Percentiles rank a stretch among this genome's conserved stretches.
These are phyloP conservation scores for Carpinus fangiana DNA, from an alignment of 306 rosid genomes.

Conservation along the genomic window DNA sequence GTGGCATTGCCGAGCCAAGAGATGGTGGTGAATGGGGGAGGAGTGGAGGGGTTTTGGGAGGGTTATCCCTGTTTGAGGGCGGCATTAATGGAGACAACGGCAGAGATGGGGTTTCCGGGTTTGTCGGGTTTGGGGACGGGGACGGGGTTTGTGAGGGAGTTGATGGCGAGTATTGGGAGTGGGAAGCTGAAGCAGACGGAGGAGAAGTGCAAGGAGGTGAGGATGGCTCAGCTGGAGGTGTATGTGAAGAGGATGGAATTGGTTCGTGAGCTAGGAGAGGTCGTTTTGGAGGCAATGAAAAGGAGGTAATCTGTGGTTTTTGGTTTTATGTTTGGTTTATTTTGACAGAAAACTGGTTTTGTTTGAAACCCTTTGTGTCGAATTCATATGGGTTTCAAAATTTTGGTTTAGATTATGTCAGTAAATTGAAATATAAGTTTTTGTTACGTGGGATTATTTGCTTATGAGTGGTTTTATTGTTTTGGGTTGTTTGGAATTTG, in stretches of 20 bases:
- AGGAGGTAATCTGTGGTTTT: slow-evolving; percentile 6
- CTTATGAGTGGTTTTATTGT: background rate
- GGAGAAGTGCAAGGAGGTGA: slow-evolving; percentile 39
- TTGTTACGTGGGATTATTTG: background rate
- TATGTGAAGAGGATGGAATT: slow-evolving; percentile 33
- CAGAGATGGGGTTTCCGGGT: background rate
- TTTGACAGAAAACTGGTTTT: background rate
- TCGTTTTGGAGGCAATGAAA: slow-evolving; percentile 32
- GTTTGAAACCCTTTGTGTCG: background rate
- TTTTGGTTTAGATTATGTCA: background rate
- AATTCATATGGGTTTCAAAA: background rate
- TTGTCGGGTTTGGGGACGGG: slow-evolving; percentile 13
- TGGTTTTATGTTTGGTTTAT: slow-evolving; percentile 11
- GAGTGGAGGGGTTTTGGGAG: slow-evolving; percentile 15
- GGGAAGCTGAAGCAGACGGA: slow-evolving; percentile 37
- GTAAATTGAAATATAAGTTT: background rate
- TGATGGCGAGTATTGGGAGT: slow-evolving; percentile 34
- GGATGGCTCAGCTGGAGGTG: slow-evolving; percentile 32
- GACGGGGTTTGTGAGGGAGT: slow-evolving; percentile 13
- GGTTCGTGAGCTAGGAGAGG: slow-evolving; percentile 32
- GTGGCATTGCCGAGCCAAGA: slow-evolving; percentile 24
- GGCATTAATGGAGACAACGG: slow-evolving; percentile 13
- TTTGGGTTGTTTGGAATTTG: background rate
- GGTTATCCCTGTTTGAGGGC: slow-evolving; percentile 30
- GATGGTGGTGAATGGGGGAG: slow-evolving; percentile 10